Conservation (phyloP, 208 protist genomes). For the Acanthamoeba culbertsoni region DNA sequence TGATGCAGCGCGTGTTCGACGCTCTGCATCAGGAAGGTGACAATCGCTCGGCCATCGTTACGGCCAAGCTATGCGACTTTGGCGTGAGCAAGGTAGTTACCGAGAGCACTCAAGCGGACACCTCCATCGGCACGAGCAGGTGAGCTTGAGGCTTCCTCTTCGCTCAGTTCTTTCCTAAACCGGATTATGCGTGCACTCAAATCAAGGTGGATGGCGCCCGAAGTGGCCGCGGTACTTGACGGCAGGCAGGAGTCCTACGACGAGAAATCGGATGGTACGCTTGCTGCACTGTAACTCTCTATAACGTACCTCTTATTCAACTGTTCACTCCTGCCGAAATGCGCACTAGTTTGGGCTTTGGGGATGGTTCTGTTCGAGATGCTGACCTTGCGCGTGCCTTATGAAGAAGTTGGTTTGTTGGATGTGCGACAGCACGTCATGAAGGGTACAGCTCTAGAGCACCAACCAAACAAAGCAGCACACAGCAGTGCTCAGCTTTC, state of each 20-base stretch:
- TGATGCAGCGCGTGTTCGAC: neutral
- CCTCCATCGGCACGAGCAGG: constrained; percentile 36
- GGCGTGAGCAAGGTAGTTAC: constrained; percentile 1
- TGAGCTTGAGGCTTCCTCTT: neutral
- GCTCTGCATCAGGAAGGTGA: neutral
- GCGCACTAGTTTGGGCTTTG: neutral
- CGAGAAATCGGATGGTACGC: neutral
- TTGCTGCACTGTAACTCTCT: neutral
- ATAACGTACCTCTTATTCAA: neutral
- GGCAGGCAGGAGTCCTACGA: neutral
- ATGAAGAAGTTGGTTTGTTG: constrained; percentile 28
- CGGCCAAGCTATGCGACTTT: constrained; percentile 41
- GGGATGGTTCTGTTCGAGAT: constrained; percentile 44
- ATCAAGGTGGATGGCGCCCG: constrained; percentile 44
- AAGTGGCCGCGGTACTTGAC: neutral
- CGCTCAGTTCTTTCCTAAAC: neutral
- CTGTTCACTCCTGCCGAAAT: neutral
- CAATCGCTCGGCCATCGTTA: neutral
- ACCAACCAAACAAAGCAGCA: neutral
- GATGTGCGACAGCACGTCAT: neutral
- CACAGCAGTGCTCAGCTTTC: neutral
- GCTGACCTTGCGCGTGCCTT: neutral
- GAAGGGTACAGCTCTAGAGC: neutral
- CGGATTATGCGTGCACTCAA: neutral
- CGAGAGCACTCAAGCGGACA: neutral